phyloP scores from a whole-genome alignment of 768 basidiomycete genomes.

The Butyriboletus loyo region DNA sequence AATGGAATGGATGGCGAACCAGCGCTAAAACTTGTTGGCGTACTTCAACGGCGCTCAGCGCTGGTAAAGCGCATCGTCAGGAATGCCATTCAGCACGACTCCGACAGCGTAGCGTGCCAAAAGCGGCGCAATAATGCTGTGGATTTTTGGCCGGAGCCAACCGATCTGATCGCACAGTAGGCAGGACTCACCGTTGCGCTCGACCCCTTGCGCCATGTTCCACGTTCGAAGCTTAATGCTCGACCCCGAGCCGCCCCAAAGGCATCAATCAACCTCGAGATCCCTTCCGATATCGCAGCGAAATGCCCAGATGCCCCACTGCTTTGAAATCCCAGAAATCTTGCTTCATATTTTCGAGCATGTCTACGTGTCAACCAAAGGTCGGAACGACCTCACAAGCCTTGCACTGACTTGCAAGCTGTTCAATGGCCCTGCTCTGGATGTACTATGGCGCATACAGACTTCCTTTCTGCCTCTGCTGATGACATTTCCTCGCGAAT shows the following conservation, averaged over 20 bases:
- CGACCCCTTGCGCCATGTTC: background rate
- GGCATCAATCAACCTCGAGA: background rate
- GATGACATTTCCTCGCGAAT: conserved; percentile 14
- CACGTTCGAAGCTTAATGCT: background rate
- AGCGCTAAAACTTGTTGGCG: conserved; percentile 1
- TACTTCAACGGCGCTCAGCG: background rate
- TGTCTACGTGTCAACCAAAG: conserved; percentile 3
- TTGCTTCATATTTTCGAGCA: conserved; percentile 15
- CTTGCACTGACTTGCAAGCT: conserved; percentile 18
- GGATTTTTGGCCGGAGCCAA: background rate
- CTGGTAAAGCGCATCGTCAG: background rate
- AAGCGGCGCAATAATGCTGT: conserved; percentile 1
- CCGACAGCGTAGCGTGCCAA: background rate
- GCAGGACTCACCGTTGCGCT: background rate
- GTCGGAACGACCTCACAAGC: conserved; percentile 11
- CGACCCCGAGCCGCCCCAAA: background rate
- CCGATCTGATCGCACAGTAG: conserved; percentile 3
- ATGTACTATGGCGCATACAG: conserved; percentile 22
- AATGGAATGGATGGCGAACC: background rate
- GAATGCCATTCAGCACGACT: background rate
- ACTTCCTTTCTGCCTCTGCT: conserved; percentile 17
- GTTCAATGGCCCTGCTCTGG: conserved; percentile 18
- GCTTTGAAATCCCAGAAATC: conserved; percentile 20
- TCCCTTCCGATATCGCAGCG: background rate
- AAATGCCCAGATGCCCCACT: background rate